Percentiles rank a stretch among this genome's conserved stretches.
phyloP scores from a whole-genome alignment of 352 stramenopile genomes.

The Phytophthora fragariaefolia region DNA sequence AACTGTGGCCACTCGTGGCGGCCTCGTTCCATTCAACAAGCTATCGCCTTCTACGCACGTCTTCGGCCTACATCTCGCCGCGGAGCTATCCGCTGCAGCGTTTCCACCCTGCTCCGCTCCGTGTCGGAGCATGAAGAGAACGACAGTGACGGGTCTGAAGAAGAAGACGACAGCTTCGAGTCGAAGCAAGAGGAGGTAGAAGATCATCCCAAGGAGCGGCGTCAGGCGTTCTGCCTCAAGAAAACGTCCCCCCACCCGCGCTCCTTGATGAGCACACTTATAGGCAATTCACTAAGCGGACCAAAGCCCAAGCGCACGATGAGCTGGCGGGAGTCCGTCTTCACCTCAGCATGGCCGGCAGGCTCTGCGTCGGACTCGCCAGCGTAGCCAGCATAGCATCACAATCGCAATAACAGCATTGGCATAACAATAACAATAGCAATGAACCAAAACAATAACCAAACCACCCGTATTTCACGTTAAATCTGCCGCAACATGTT shows the following conservation, averaged over 20 bases:
- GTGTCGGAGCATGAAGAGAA: slow-evolving; percentile 15
- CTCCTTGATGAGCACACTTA: slow-evolving; percentile 34
- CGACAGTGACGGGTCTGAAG: slow-evolving; percentile 9
- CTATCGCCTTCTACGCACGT: slow-evolving; percentile 61
- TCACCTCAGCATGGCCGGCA: slow-evolving; percentile 17
- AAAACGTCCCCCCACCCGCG: slow-evolving; percentile 8
- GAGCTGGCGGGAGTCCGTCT: slow-evolving; percentile 35
- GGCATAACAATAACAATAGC: too few relatives aligned
- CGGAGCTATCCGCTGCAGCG: slow-evolving; percentile 40
- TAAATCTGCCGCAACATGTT: too few relatives aligned
- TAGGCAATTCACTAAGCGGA: slow-evolving; percentile 15
- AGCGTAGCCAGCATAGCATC: not conserved
- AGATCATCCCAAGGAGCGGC: slow-evolving; percentile 20
- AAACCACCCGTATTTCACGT: too few relatives aligned
- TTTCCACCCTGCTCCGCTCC: slow-evolving; percentile 16
- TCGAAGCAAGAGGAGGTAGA: slow-evolving; percentile 17
- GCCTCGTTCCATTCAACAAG: slow-evolving; percentile 48
- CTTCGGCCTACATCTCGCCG: slow-evolving; percentile 39
- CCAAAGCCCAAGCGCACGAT: slow-evolving; percentile 28
- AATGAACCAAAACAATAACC: too few relatives aligned
- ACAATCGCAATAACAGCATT: too few relatives aligned
- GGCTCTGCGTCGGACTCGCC: not conserved
- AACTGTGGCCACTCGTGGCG: slow-evolving; percentile 49
- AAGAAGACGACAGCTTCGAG: slow-evolving; percentile 1
- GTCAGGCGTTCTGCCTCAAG: slow-evolving; percentile 34